These are phyloP conservation scores for Hydnum rufescens DNA, from an alignment of 768 basidiomycete species.

Conservation along the genomic window DNA sequence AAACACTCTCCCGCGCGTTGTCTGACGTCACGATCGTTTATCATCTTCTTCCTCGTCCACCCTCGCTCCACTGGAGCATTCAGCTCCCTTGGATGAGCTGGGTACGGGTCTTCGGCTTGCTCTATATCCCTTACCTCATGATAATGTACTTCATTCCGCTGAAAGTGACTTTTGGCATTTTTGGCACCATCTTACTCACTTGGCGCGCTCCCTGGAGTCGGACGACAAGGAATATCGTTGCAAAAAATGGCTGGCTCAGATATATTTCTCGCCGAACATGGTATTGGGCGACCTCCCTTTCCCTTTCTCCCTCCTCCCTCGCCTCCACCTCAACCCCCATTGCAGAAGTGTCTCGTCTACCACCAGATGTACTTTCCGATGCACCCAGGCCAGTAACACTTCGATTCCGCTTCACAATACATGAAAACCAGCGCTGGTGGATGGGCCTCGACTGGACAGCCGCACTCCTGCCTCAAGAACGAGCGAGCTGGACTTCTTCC, in stretches of 20 bases:
- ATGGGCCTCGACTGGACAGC: slow-evolving; percentile 93
- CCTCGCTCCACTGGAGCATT: slow-evolving; percentile 16
- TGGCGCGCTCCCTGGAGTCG: slow-evolving; percentile 51
- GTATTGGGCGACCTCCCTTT: slow-evolving; percentile 11
- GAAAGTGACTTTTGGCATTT: slow-evolving; percentile 36
- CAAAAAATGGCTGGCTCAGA: slow-evolving; percentile 51
- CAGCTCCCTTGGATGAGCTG: slow-evolving; percentile 12
- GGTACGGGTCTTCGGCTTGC: slow-evolving; percentile 34
- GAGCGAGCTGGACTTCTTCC: slow-evolving; percentile 64
- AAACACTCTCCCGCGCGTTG: slow-evolving; percentile 32
- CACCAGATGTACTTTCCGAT: not conserved
- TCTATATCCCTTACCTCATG: slow-evolving; percentile 47
- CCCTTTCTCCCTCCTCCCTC: slow-evolving; percentile 9
- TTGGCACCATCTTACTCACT: slow-evolving; percentile 37
- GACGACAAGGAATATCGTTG: slow-evolving; percentile 33
- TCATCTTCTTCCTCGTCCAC: slow-evolving; percentile 27
- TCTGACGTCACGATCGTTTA: slow-evolving; percentile 49
- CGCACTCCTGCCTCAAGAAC: slow-evolving; percentile 71
- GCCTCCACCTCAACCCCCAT: slow-evolving; percentile 22
- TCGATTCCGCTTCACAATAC: slow-evolving; percentile 42
- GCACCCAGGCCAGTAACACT: slow-evolving; percentile 5
- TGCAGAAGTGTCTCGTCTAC: slow-evolving; percentile 2
- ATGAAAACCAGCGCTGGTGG: slow-evolving; percentile 97
- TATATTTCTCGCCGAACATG: slow-evolving; percentile 15
- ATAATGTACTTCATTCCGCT: slow-evolving; percentile 42